Evolutionary conservation across 2,329 filamentous ascomycete species (phyloP), one percentile per base, ranked within the genome.

Genomic region (Pseudogymnoascus sp.): DNA sequence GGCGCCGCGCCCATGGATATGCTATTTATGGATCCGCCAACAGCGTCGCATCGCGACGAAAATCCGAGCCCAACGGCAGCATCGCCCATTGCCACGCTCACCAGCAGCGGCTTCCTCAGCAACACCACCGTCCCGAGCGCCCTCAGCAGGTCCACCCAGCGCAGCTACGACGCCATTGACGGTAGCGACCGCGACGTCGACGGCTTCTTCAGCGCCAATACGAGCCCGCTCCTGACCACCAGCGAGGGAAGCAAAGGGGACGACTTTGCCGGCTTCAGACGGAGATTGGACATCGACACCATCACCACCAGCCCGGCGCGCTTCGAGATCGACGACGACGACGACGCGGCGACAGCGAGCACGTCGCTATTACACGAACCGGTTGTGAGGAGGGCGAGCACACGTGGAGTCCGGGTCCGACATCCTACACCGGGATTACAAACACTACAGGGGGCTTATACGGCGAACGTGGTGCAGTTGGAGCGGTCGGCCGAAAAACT

Each of bases 401-500:
- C 57, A 11, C 31, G 31, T 10, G 44, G 21, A 15, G 57, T 60
- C 7, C 19, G 33, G 15, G 57, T 86, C 57, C 78, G 78, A 67
- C 85, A 88, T 71, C 86, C 85, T 31, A 80, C 80, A 1, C 85
- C 87, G 62, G 86, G 89, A 71, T 76, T 84, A 60, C 83, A 83
- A 71, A 80, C 80, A 61, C 80, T 86, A 63, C 83, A 86, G 64
- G 84, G 83, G 26, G 84, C 84, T 33, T 86, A 84, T 72, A 76
- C 82, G 17, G 82, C 81, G 72, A 91, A 88, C 76, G 86, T 93
- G 66, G 85, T 87, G 68, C 84, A 87, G 60, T 83, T 93, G 66
- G 89, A 93, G 75, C 86, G 88, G 68, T 87, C 86, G 10, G 89
- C 89, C 60, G 89, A 92, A 75, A 83, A 86, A 67, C 79, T 93